A percentile compares a stretch with the other conserved stretches of the same genome.
Conservation (phyloP, 345 rosid genomes). For the Ceriops zippeliana region DNA sequence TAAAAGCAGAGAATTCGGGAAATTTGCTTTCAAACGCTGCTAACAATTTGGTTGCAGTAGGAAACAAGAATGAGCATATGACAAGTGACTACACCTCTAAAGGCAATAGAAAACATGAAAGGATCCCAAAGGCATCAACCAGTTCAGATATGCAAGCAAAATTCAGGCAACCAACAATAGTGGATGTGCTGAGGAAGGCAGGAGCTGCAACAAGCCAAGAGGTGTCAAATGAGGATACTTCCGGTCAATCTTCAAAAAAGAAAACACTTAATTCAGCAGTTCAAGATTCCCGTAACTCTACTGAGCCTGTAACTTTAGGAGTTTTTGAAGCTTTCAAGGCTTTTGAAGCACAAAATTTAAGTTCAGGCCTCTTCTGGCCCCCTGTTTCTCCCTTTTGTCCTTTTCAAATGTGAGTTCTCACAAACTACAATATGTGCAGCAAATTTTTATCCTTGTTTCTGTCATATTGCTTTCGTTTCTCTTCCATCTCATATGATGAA, state of each 20-base stretch:
- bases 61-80: slow-evolving; percentile 41
- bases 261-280: slow-evolving; percentile 27
- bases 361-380: slow-evolving; percentile 68
- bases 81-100: slow-evolving; percentile 33
- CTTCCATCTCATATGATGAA: background rate
- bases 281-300: slow-evolving; percentile 29
- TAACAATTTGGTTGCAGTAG: slow-evolving; percentile 27
- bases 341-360: slow-evolving; percentile 64
- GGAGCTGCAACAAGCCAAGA: slow-evolving; percentile 50
- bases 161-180: slow-evolving; percentile 55
- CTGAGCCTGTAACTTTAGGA: slow-evolving; percentile 44
- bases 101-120: slow-evolving; percentile 41
- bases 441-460: background rate
- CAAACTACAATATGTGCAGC: background rate
- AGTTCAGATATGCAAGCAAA: slow-evolving; percentile 37
- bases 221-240: slow-evolving; percentile 37
- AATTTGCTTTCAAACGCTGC: slow-evolving; percentile 31
- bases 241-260: slow-evolving; percentile 27
- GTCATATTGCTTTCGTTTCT: background rate
- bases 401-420: slow-evolving; percentile 50
- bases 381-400: slow-evolving; percentile 57
- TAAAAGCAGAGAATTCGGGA: slow-evolving; percentile 44
- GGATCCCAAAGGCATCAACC: slow-evolving; percentile 30
- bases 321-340: slow-evolving; percentile 48
- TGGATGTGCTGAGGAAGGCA: slow-evolving; percentile 52